phyloP scores from a whole-genome alignment of 2,329 filamentous ascomycete species.

The Apiospora rasikravindrae region DNA sequence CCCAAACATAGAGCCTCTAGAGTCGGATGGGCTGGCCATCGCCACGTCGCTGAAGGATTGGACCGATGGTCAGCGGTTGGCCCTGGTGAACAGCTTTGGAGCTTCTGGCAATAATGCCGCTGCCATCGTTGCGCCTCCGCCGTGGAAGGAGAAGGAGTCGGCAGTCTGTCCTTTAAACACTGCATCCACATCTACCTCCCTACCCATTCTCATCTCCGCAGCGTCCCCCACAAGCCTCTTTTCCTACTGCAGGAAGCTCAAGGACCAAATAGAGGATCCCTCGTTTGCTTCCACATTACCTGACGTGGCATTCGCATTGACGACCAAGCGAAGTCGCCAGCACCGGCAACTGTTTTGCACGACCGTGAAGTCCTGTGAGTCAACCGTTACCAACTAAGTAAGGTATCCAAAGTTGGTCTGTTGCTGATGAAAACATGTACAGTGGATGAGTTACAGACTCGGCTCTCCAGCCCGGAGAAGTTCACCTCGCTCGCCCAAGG shows the following conservation, averaged over 20 bases:
- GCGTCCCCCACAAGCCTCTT: neutral
- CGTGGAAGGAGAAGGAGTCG: neutral
- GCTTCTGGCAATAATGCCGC: slow-evolving; percentile 28
- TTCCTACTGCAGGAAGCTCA: neutral
- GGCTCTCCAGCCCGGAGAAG: neutral
- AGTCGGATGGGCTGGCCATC: neutral
- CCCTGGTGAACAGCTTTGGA: slow-evolving; percentile 27
- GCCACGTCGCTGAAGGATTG: neutral
- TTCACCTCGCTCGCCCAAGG: neutral
- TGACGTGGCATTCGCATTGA: neutral
- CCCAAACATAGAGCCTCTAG: slow-evolving; percentile 17
- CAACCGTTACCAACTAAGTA: too few species aligned
- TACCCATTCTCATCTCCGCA: slow-evolving; percentile 4
- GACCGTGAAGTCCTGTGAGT: too few species aligned
- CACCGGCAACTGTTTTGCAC: neutral
- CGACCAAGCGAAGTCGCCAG: neutral
- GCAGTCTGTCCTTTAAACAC: too few species aligned
- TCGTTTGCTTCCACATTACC: neutral
- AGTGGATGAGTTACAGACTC: neutral
- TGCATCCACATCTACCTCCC: neutral
- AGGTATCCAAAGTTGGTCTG: too few species aligned
- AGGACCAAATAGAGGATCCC: neutral
- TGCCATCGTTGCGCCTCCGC: slow-evolving; percentile 19
- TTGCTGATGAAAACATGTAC: neutral
- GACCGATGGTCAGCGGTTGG: neutral